Evolutionary conservation across 1,284 basidiomycete species (phyloP), one percentile per base, ranked within the genome.

Genomic region (Chalciporus sp.): DNA sequence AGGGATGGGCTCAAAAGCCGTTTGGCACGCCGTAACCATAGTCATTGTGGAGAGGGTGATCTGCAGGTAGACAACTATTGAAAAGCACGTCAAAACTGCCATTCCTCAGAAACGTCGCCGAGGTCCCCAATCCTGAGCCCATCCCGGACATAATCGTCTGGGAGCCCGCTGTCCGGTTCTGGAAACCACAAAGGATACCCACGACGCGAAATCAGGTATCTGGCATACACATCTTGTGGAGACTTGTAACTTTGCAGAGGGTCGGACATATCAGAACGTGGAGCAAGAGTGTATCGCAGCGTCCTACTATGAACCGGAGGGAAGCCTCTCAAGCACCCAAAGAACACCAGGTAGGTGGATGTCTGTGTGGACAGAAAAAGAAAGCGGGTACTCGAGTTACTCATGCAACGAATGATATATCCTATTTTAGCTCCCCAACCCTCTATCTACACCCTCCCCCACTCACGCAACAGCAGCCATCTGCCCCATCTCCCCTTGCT

Each of bases 381-480:
- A 23, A 23, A 23, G 23, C 6, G 23, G 23, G 23, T 23, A 23
- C 23, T 23, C 23, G 23, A 6, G 23, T 23, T 23, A 23, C 23
- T 23, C 23, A 23, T 23, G 23, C 23, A 23, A 23, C 23, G 23
- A 23, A 23, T 23, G 19, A 37, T 37, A 37, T 28, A 28, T 49
- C 31, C 41, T 20, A 27, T 29, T 41, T 49, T 49, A 41, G 31
- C 14, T 1, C 42, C 2, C 9, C n/a, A n/a, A n/a, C n/a, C n/a
- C n/a, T n/a, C n/a, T n/a, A n/a, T n/a, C n/a, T 49, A 39, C 46
- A 41, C 17, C 47, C 8, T 10, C 12, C 29, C 10, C 10, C 29
- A 31, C 26, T 70, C 47, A 83, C 57, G 80, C 81, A 60, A 75
- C 82, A 45, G 78, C 76, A 37, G n/a, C 35, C n/a, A 7, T 37